Conservation (phyloP, 495 filamentous ascomycete species). For the Amniculicola lignicola region DNA sequence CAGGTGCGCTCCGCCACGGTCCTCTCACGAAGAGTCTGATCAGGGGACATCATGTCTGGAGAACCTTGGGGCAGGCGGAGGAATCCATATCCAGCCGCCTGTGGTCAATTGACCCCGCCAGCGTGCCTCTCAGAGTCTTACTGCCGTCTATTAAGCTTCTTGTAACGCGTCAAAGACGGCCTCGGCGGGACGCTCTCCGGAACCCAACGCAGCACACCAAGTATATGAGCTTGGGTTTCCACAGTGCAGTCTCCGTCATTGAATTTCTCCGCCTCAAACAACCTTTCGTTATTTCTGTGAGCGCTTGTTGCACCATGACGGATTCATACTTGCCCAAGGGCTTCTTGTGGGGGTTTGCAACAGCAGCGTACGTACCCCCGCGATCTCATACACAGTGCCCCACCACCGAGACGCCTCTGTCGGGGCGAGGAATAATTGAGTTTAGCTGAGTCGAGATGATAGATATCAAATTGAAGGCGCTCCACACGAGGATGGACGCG, state of each 20-base stretch:
- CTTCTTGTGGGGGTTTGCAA: slow-evolving; percentile 82
- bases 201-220: slow-evolving; percentile 3
- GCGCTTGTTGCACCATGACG: slow-evolving; percentile 25
- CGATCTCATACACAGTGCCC: slow-evolving; percentile 17
- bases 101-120: background rate
- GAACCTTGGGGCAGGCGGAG: slow-evolving; percentile 5
- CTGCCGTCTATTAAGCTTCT: slow-evolving; percentile 13
- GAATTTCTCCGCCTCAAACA: background rate
- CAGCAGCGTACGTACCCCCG: slow-evolving; percentile 58
- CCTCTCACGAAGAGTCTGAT: background rate
- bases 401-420: slow-evolving; percentile 18
- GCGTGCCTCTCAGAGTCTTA: slow-evolving; percentile 1
- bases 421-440: no score
- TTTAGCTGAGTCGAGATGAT: slow-evolving; percentile 8
- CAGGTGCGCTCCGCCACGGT: background rate
- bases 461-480: slow-evolving; percentile 79
- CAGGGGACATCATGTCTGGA: background rate
- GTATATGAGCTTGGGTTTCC: slow-evolving; percentile 26
- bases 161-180: slow-evolving; percentile 22
- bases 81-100: slow-evolving; percentile 12
- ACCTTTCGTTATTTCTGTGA: background rate
- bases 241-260: background rate
- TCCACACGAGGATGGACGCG: slow-evolving; percentile 62
- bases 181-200: slow-evolving; percentile 29
- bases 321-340: slow-evolving; percentile 57